phyloP scores from a whole-genome alignment of 2,329 filamentous ascomycete genomes.

The Whalleya microplaca region DNA sequence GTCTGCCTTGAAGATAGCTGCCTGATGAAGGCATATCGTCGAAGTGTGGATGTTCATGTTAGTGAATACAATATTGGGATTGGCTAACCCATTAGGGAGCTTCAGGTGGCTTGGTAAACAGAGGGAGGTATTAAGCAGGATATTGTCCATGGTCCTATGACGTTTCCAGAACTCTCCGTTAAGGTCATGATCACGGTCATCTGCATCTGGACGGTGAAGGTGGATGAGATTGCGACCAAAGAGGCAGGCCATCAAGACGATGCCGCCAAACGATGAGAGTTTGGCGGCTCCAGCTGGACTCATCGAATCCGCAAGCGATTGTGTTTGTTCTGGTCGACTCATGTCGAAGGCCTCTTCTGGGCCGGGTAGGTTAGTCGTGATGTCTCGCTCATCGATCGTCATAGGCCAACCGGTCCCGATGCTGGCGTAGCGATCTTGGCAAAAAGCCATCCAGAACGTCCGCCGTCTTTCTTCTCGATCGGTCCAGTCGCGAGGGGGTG shows the following conservation, averaged over 20 bases:
- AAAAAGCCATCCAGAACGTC: slow-evolving; percentile 95
- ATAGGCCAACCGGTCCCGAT: slow-evolving; percentile 98
- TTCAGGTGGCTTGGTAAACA: slow-evolving; percentile 81
- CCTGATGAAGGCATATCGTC: slow-evolving; percentile 96
- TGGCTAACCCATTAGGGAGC: slow-evolving; percentile 73
- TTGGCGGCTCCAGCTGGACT: slow-evolving; percentile 71
- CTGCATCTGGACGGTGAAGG: slow-evolving; percentile 80
- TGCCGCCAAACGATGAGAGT: slow-evolving; percentile 77
- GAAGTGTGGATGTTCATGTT: slow-evolving; percentile 98
- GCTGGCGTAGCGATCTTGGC: slow-evolving; percentile 87
- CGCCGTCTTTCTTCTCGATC: slow-evolving; percentile 88
- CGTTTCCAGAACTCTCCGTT: slow-evolving; percentile 96
- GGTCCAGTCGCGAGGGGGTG: slow-evolving; percentile 88
- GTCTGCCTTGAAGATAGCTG: slow-evolving; percentile 96
- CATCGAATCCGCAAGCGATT: slow-evolving; percentile 71
- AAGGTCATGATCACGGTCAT: slow-evolving; percentile 83
- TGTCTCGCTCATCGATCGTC: slow-evolving; percentile 88
- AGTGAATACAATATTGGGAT: slow-evolving; percentile 86
- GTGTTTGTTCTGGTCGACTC: slow-evolving; percentile 73
- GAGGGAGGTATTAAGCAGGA: slow-evolving; percentile 84
- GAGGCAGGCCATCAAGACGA: slow-evolving; percentile 83
- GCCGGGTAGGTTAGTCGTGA: slow-evolving; percentile 81
- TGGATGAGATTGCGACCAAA: slow-evolving; percentile 92
- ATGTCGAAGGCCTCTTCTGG: slow-evolving; percentile 85
- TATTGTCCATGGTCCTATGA: slow-evolving; percentile 86